Evolutionary conservation across 495 filamentous ascomycete genomes (phyloP).

Genomic region (Tuber calosporum): DNA sequence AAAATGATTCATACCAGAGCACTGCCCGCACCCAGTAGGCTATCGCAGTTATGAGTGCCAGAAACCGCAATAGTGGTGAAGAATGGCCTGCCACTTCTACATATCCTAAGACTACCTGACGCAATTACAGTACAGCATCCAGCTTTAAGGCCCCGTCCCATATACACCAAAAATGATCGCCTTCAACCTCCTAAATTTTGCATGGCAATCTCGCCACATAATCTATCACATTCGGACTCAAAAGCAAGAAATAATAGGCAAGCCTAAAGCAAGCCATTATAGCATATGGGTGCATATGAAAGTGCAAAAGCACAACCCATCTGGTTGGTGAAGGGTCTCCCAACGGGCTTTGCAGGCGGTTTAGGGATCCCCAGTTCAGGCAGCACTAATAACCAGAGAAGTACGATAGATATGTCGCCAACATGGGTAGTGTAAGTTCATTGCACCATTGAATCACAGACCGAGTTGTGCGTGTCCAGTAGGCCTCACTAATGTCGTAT

Average conservation of each 20-base stretch:
- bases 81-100: not conserved
- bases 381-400: no score
- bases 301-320: not conserved
- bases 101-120: not conserved
- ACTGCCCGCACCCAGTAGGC: not conserved
- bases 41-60: not conserved
- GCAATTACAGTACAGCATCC: not conserved
- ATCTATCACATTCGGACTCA: not conserved
- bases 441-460: no score
- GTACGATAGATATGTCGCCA: no score
- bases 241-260: not conserved
- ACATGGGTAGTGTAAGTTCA: no score
- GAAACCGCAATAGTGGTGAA: not conserved
- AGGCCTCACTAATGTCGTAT: no score
- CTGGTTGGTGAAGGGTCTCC: not conserved
- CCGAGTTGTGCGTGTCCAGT: no score
- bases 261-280: not conserved
- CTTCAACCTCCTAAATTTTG: not conserved
- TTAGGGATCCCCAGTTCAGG: no score
- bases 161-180: no score
- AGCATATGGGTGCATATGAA: not conserved
- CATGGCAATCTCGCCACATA: not conserved
- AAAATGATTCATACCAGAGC: not conserved
- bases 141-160: no score
- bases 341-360: not conserved